These are phyloP conservation scores for Neltuma alba DNA, from an alignment of 306 rosid genomes.

Conservation along the genomic window DNA sequence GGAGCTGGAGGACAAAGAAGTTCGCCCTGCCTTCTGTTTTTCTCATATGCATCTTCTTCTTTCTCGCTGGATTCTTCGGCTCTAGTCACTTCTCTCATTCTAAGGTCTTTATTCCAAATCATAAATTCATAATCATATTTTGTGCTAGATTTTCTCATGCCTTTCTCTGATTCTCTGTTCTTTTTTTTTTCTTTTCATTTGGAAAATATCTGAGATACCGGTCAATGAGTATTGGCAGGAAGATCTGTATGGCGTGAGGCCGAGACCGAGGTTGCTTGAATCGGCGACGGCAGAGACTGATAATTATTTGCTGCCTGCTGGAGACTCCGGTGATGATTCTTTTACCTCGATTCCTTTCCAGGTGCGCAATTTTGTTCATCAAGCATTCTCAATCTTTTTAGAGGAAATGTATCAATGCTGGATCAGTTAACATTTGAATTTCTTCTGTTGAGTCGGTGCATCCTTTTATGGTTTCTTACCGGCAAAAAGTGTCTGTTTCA, in stretches of 20 bases:
- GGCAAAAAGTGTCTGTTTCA: constrained; percentile 6
- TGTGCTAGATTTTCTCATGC: background rate
- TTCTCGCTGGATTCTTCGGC: constrained; percentile 71
- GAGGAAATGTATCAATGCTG: background rate
- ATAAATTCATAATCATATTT: background rate
- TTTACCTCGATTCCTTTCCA: constrained; percentile 82
- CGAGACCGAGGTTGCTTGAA: constrained; percentile 53
- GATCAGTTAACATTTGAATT: constrained; percentile 24
- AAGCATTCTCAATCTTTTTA: background rate
- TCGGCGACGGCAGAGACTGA: constrained; percentile 45
- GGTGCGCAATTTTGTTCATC: constrained; percentile 52
- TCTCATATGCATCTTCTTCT: constrained; percentile 66
- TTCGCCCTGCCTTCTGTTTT: constrained; percentile 50
- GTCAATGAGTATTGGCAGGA: constrained; percentile 45
- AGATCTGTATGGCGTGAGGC: constrained; percentile 38
- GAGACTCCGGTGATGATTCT: constrained; percentile 76
- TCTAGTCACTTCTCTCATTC: constrained; percentile 53
- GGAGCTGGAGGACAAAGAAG: constrained; percentile 50
- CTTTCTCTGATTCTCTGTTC: background rate
- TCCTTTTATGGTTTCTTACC: constrained; percentile 6
- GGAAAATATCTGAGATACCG: background rate
- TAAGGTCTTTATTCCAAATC: constrained; percentile 37
- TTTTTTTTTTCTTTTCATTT: background rate
- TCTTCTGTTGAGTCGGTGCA: constrained; percentile 6
- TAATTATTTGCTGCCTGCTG: constrained; percentile 48